Percentiles rank a stretch among this genome's conserved stretches.
These are phyloP conservation scores for Neoboletus magnificus DNA, from an alignment of 768 basidiomycete species.

Conservation along the genomic window DNA sequence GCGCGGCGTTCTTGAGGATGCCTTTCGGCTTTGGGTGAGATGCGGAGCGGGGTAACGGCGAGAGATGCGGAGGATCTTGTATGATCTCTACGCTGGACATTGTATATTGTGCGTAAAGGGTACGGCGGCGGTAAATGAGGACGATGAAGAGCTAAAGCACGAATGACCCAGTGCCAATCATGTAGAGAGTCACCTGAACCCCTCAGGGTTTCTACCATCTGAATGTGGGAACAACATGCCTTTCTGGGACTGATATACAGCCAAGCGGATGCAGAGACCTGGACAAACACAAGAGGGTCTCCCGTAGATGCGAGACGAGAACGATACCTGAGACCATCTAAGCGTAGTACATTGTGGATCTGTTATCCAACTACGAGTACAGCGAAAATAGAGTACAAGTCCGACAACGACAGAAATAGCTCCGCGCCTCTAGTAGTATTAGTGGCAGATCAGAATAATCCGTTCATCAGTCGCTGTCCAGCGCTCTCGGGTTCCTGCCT, in stretches of 20 bases:
- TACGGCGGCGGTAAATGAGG: background rate
- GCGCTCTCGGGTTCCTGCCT: slow-evolving; percentile 89
- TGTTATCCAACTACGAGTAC: background rate
- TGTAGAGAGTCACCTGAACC: slow-evolving; percentile 5
- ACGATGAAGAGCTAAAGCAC: background rate
- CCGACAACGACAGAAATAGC: slow-evolving; percentile 7
- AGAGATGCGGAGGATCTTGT: slow-evolving; percentile 41
- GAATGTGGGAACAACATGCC: slow-evolving; percentile 26
- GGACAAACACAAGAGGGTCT: background rate
- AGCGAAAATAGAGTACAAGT: slow-evolving; percentile 2
- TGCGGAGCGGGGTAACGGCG: slow-evolving; percentile 56
- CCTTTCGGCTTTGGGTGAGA: slow-evolving; percentile 80
- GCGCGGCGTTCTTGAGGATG: slow-evolving; percentile 78
- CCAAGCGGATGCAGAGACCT: background rate
- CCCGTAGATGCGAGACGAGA: background rate
- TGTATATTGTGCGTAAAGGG: background rate
- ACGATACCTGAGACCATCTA: background rate
- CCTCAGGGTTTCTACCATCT: slow-evolving; percentile 6
- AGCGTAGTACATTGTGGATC: background rate
- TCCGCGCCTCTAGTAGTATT: background rate
- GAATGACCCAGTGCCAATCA: slow-evolving; percentile 1
- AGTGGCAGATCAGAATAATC: slow-evolving; percentile 41
- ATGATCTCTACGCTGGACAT: slow-evolving; percentile 33
- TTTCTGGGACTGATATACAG: slow-evolving; percentile 5
- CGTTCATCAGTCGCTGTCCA: slow-evolving; percentile 63